Conservation (phyloP, 768 basidiomycete species). For the Lactarius trivialis region DNA sequence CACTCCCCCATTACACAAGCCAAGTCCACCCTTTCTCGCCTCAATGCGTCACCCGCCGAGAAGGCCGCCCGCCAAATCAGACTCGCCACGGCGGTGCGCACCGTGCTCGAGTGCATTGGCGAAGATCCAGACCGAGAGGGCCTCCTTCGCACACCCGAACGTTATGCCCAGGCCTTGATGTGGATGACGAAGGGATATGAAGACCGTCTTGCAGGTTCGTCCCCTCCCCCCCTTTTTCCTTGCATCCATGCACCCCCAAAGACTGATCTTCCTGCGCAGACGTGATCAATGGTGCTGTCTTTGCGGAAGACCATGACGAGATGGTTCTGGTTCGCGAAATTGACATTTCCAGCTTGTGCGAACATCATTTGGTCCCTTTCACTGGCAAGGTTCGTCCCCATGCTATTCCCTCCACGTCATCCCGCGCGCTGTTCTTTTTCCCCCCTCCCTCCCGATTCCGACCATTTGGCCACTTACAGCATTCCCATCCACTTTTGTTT, state of each 20-base stretch:
- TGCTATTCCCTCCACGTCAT: background rate
- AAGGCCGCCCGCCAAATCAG: conserved; percentile 64
- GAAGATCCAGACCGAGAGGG: conserved; percentile 98
- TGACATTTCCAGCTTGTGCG: conserved; percentile 93
- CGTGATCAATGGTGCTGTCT: conserved; percentile 97
- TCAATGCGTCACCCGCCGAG: conserved; percentile 74
- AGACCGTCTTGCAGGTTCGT: conserved; percentile 77
- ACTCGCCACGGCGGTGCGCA: conserved; percentile 79
- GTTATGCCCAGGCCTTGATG: conserved; percentile 94
- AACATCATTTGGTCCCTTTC: conserved; percentile 98
- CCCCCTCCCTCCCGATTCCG: conserved; percentile 7
- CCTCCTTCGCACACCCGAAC: conserved; percentile 82
- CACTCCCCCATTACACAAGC: conserved; percentile 39
- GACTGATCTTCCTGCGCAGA: conserved; percentile 41
- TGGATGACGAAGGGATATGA: conserved; percentile 99
- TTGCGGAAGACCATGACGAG: conserved; percentile 98
- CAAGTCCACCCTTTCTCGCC: conserved; percentile 81
- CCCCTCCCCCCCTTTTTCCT: conserved; percentile 15
- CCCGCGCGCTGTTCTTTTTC: background rate
- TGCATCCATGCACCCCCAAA: background rate
- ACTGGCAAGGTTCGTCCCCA: conserved; percentile 75
- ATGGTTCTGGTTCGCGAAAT: conserved; percentile 99
- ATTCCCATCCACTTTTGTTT: background rate
- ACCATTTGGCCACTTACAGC: conserved; percentile 17
- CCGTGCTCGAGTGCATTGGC: conserved; percentile 93